Evolutionary conservation across 768 basidiomycete species (phyloP).

Genomic region (Leucocoprinus birnbaumii): DNA sequence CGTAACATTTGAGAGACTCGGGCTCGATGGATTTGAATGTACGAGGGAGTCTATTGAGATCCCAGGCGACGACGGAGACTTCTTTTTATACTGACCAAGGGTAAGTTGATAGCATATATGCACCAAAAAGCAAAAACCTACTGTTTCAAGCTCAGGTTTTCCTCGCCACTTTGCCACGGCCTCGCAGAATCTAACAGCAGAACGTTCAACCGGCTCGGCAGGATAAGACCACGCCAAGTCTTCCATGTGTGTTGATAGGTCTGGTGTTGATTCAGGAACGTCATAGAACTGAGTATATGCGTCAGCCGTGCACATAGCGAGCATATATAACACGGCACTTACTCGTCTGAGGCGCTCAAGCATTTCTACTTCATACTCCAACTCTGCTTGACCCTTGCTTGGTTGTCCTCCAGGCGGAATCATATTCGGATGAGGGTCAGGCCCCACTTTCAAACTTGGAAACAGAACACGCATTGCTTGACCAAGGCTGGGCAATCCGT

Average conservation of each 20-base stretch:
- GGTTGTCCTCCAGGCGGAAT: not conserved
- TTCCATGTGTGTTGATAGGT: constrained; percentile 79
- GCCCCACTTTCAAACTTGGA: constrained; percentile 38
- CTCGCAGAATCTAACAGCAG: constrained; percentile 77
- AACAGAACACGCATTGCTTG: constrained; percentile 73
- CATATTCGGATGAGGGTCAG: not conserved
- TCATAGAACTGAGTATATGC: constrained; percentile 62
- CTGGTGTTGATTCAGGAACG: constrained; percentile 66
- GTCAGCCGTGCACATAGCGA: not conserved
- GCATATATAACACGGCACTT: constrained; percentile 22
- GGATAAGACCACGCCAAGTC: constrained; percentile 78
- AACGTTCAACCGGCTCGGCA: constrained; percentile 77
- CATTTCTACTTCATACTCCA: constrained; percentile 78
- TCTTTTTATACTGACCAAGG: constrained; percentile 56
- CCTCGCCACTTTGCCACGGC: constrained; percentile 82
- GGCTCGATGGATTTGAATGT: constrained; percentile 68
- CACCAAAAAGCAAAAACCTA: constrained; percentile 26
- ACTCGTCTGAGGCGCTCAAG: constrained; percentile 66
- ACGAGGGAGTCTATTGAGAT: constrained; percentile 67
- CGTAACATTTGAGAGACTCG: constrained; percentile 30
- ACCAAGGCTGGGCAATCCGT: constrained; percentile 65
- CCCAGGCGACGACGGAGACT: constrained; percentile 24
- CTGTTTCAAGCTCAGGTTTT: constrained; percentile 80
- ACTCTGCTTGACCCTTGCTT: constrained; percentile 47
- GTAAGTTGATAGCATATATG: constrained; percentile 15